Conservation (phyloP, 2,329 filamentous ascomycete species). For the Colletotrichum falcatum region DNA sequence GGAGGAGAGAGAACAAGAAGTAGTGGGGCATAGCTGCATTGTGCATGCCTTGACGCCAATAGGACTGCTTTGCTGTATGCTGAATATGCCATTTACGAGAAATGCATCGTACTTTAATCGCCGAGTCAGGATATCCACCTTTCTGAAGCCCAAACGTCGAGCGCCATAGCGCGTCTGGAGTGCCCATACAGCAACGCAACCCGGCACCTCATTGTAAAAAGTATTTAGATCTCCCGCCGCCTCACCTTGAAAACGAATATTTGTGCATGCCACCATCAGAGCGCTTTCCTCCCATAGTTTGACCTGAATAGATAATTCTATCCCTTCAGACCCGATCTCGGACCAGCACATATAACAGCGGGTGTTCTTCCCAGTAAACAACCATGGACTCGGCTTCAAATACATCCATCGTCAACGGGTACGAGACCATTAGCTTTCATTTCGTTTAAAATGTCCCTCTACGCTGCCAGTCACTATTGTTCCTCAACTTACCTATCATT, state of each 20-base stretch:
- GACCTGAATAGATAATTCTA: background rate
- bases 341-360: background rate
- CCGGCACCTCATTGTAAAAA: no score
- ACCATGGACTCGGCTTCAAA: background rate
- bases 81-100: no score
- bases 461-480: fast-evolving
- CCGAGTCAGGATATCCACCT: no score
- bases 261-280: background rate
- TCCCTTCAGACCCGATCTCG: no score
- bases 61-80: no score
- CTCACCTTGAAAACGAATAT: background rate
- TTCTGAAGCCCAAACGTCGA: no score
- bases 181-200: no score
- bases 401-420: constrained; percentile 3
- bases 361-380: background rate
- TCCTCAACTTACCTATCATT: background rate
- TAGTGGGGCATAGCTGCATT: no score
- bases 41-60: no score
- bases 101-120: no score
- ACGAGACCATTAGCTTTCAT: background rate
- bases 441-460: background rate
- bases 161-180: no score
- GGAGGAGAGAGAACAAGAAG: no score
- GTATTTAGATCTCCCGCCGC: background rate
- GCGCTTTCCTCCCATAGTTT: background rate